Evolutionary conservation across 257 asterid genomes (phyloP), one percentile per base, ranked within the genome.

Genomic region (Perilla frutescens): DNA sequence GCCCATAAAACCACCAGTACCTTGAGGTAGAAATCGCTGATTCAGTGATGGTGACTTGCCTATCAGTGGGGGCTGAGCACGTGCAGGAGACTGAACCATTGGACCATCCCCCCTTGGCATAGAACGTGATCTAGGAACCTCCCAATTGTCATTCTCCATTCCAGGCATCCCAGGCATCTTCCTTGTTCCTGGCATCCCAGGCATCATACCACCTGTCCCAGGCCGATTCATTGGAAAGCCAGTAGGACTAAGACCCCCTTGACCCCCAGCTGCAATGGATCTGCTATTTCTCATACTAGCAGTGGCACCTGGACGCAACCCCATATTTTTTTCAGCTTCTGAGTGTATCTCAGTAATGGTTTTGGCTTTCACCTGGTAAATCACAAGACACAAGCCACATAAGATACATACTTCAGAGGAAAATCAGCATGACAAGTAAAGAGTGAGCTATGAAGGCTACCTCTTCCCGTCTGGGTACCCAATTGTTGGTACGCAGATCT

Each of bases 401-500:
- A 36, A 74, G 40, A 80, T 13, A 29, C 26, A 20, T 8, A 45
- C 6, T 56, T 4, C 10, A 5, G 10, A 55, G 11, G 12, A 4
- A 45, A 73, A 66, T 8, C 1, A 15, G 6, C 48, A 70, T 4
- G 34, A 9, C 26, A 31, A 66, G 3, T 56, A 73, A 70, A 51
- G 36, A 54, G 7, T 50, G 34, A 40, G 62, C 41, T 53, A 65
- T 9, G 65, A 68, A 60, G 36, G 50, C 79, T 59, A 89, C 98
- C 96, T 93, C 97, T 77, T 93, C 98, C 10, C 98, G 89, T 49
- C 99, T 88, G 13, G 99, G 99, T 61, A 91, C 80, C 99, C 97
- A 91, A 9, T 84, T 84, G 80, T 86, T 85, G 54, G 93, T 20
- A 13, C 98, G 97, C 76, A 86, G 60, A 76, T 93, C 98, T 36